Evolutionary conservation across 441 rosid genomes (phyloP), one percentile per base, ranked within the genome.

Genomic region (Corymbia citriodora): DNA sequence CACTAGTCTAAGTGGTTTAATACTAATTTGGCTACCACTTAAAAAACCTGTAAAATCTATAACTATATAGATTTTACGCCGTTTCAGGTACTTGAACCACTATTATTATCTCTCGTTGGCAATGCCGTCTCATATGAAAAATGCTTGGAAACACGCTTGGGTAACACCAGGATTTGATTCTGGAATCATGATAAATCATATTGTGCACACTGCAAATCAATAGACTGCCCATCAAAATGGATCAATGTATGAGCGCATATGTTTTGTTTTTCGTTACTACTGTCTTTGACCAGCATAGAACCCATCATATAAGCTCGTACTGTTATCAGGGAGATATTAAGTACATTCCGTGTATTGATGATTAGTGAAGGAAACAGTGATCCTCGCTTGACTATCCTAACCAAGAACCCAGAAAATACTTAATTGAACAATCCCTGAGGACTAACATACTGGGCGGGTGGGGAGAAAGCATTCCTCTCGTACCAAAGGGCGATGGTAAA

Each of bases 121-220:
- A 16, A 31, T 31, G 23, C 23, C 23, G 4, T 7, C 12, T 17
- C 12, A 68, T 33, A 68, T 31, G 23, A 68, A 31, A 7, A 31
- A 68, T 33, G 82, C 27, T 72, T 1, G 6, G 27, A 72, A 72
- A 18, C 1, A 1, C 10, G 15, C 10, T 0, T 9, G 3, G 82
- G 15, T 40, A 33, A 0, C 27, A 5, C 9, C 3, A 0, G 0
- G 1, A 8, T 40, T 40, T 31, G 0, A n/a, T 15, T 9, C 31
- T 15, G 3, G 11, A 31, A 68, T n/a, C 21, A 68, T 31, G 40
- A 31, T 10, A n/a, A 31, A 16, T 15, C 33, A 16, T n/a, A n/a
- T 68, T 18, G 0, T 68, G 74, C 40, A 15, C 7, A 16, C 21
- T 16, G 40, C 40, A 68, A 17, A 68, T 68, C 4, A n/a, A 68